phyloP scores from a whole-genome alignment of 2,329 filamentous ascomycete genomes.

The Xylaria sp. region DNA sequence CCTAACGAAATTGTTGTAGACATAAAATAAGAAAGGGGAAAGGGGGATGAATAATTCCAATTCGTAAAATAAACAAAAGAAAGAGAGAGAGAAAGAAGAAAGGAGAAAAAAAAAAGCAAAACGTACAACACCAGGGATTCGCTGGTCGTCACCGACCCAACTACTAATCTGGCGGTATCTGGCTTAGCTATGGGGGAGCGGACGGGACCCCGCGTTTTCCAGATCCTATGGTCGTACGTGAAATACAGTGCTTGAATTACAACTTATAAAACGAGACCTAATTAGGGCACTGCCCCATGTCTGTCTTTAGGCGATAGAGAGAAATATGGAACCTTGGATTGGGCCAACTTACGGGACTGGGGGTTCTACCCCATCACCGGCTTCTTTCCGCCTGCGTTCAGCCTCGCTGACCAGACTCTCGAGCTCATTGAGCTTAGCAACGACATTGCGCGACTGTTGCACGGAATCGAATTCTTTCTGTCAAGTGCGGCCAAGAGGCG shows the following conservation, averaged over 20 bases:
- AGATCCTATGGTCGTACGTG: conserved; percentile 51
- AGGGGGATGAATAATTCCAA: not conserved
- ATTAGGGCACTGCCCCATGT: not conserved
- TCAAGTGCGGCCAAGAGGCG: not conserved
- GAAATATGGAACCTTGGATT: not conserved
- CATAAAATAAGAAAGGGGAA: not conserved
- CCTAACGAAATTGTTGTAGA: not conserved
- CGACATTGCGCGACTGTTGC: conserved; percentile 62
- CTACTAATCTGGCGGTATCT: conserved; percentile 49
- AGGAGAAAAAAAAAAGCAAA: conserved; percentile 36
- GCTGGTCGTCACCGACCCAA: conserved; percentile 52
- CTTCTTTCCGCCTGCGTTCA: conserved; percentile 52
- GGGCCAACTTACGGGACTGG: conserved; percentile 59
- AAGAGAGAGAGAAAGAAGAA: conserved; percentile 3
- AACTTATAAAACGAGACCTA: conserved; percentile 37
- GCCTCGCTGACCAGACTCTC: conserved; percentile 67
- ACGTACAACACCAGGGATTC: conserved; percentile 52
- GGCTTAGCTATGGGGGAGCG: conserved; percentile 51
- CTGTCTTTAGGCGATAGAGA: not conserved
- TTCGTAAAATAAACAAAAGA: not conserved
- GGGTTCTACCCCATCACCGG: conserved; percentile 43
- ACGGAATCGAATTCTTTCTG: conserved; percentile 69
- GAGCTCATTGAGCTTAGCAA: conserved; percentile 68
- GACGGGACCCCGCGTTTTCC: conserved; percentile 50
- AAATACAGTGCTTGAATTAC: not conserved